These are phyloP conservation scores for Arctium lappa DNA, from an alignment of 129 eudicot species.

Conservation along the genomic window DNA sequence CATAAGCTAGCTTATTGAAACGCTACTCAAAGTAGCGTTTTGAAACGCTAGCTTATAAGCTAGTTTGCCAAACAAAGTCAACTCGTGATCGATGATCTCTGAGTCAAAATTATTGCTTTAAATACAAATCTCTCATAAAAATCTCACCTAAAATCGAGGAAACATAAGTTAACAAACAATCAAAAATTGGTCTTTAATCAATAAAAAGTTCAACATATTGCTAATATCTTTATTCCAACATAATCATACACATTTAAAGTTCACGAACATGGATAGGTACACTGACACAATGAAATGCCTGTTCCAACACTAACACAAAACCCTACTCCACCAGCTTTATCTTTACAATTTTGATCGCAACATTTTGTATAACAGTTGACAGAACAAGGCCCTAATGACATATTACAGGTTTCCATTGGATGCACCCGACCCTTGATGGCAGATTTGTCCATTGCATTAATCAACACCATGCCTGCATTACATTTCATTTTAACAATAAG, in stretches of 20 bases:
- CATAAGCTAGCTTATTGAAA: too few species aligned
- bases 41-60: too few species aligned
- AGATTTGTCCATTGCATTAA: neutral
- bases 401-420: neutral
- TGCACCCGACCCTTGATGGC: neutral
- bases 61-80: too few species aligned
- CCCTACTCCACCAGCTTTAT: neutral
- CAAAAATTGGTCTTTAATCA: too few species aligned
- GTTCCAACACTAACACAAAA: neutral
- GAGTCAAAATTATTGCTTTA: too few species aligned
- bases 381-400: constrained; percentile 3
- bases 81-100: too few species aligned
- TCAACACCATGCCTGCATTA: neutral
- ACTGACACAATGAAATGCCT: neutral
- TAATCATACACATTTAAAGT: neutral
- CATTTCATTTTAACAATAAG: neutral
- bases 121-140: too few species aligned
- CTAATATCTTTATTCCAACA: too few species aligned
- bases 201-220: too few species aligned
- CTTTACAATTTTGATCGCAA: neutral
- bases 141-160: too few species aligned
- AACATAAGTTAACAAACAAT: too few species aligned
- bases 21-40: too few species aligned
- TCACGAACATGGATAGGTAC: neutral
- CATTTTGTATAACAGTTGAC: neutral